Evolutionary conservation across 2,329 filamentous ascomycete genomes (phyloP).

Genomic region (Cucurbitaria berberidis): DNA sequence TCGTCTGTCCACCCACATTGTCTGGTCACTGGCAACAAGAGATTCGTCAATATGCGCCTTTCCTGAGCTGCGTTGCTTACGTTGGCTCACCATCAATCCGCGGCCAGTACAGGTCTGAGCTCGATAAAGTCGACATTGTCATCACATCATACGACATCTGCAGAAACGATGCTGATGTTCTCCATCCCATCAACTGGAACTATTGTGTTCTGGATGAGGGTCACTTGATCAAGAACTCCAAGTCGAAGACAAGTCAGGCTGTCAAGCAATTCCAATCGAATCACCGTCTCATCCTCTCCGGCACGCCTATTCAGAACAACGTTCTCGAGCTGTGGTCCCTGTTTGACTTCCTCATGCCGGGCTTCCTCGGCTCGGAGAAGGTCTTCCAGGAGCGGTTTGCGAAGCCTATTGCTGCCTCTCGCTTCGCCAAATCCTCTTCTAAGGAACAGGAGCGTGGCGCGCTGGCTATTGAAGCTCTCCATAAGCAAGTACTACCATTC

Average conservation of each 20-base stretch:
- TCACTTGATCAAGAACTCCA: slow-evolving; percentile 98
- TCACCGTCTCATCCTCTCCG: slow-evolving; percentile 93
- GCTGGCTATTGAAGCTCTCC: slow-evolving; percentile 93
- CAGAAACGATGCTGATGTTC: slow-evolving; percentile 87
- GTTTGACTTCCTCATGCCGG: slow-evolving; percentile 99
- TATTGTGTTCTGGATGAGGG: slow-evolving; percentile 97
- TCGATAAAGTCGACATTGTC: slow-evolving; percentile 85
- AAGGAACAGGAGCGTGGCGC: slow-evolving; percentile 98
- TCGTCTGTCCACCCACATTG: slow-evolving; percentile 93
- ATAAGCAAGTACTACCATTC: slow-evolving; percentile 98
- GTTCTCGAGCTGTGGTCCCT: slow-evolving; percentile 96
- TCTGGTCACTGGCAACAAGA: slow-evolving; percentile 99
- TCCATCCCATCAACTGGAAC: slow-evolving; percentile 89
- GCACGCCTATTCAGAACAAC: slow-evolving; percentile 97
- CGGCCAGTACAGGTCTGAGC: slow-evolving; percentile 69
- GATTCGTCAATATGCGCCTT: slow-evolving; percentile 93
- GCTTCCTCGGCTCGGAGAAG: slow-evolving; percentile 93
- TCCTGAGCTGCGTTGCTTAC: slow-evolving; percentile 87
- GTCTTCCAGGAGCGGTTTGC: slow-evolving; percentile 96
- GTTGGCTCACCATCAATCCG: slow-evolving; percentile 87
- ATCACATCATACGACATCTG: slow-evolving; percentile 99
- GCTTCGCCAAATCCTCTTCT: slow-evolving; percentile 95
- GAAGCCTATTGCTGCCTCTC: slow-evolving; percentile 91
- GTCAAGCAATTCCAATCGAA: slow-evolving; percentile 91
- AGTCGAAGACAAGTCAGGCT: slow-evolving; percentile 91